Base-by-base conservation (phyloP, 1,284 basidiomycete genomes). In the Fomitopsis pinicola region DNA sequence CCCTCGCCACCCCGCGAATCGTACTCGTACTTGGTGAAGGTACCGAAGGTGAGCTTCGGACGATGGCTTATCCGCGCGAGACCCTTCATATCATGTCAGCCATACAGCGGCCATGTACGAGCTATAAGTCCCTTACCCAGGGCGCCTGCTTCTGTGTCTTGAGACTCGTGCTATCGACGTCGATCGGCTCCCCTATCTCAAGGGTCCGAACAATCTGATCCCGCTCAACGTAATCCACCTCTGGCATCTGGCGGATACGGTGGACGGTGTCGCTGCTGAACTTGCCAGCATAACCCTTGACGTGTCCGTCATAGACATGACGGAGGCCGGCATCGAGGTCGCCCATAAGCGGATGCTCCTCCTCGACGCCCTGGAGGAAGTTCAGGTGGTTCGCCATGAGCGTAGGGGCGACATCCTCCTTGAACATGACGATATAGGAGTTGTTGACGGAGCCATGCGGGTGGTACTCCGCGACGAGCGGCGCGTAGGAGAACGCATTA, bases 41-140 rank as follows among this genome's bases (percentile, higher is more conserved):
- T 98, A 60, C 85, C 78, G 67, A 99, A 89, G 30, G 80, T 79
- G 30, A 99, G 87, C 70, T 78, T 85, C 26, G 81, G 69, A 59
- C 95, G 89, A 79, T 99, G 97, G 66, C 94, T 96, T 72, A 99
- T 87, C 62, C 97, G 92, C 54, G 97, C 96, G 45, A 99, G 89
- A 74, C 97, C 95, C 93, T 94, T 58, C 56, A 35, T 59, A 14
- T 9, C 28, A 22, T 17, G n/a, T 46, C 17, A 55, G 36, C 14
- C 53, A 19, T 28, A n/a, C 9, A 8, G 9, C 30, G 6, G 30
- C 9, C n/a, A 12, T n/a, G 9, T 17, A 38, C 26, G 30, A 53
- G 36, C 17, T 40, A 26, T 40, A 3, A 22, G 19, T 45, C 17
- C 82, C 86, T 76, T 73, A 94, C 95, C 97, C 97, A 98, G 60